These are phyloP conservation scores for Ceratocystis diversiconidia DNA, from an alignment of 2,329 filamentous ascomycete species.

Conservation along the genomic window DNA sequence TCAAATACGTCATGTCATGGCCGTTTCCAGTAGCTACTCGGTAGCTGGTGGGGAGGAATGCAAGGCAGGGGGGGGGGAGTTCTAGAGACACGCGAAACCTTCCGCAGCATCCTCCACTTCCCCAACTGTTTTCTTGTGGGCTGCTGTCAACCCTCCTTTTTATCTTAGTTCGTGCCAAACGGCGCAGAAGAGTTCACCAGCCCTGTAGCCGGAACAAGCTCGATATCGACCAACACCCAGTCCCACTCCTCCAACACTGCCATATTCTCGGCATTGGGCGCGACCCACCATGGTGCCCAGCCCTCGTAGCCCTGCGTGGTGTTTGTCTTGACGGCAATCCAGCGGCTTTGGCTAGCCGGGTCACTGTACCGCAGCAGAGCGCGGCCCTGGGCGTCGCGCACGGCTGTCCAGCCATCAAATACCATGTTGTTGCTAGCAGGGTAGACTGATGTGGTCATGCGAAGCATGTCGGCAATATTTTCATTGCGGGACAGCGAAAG, in stretches of 20 bases:
- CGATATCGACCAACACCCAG: conserved; percentile 11
- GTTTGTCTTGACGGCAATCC: conserved; percentile 17
- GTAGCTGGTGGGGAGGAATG: background rate
- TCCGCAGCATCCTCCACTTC: background rate
- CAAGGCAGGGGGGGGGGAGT: background rate
- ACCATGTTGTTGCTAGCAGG: conserved; percentile 9
- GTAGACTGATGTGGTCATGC: conserved; percentile 7
- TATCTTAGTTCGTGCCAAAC: conserved; percentile 12
- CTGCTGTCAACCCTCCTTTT: background rate
- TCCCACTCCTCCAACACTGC: conserved; percentile 8
- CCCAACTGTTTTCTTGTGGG: background rate
- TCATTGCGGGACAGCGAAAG: conserved; percentile 7
- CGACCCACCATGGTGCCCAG: conserved; percentile 18
- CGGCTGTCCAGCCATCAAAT: conserved; percentile 9
- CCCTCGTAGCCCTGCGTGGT: conserved; percentile 14
- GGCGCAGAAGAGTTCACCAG: conserved; percentile 16
- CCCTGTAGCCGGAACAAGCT: conserved; percentile 15
- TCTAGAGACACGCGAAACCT: background rate
- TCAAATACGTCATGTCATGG: background rate
- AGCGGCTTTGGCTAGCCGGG: conserved; percentile 3
- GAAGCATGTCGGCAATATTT: conserved; percentile 2
- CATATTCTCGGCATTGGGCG: background rate
- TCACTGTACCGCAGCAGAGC: conserved; percentile 12
- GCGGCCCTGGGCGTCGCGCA: background rate
- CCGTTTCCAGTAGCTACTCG: background rate